Evolutionary conservation across 306 rosid genomes (phyloP).

Genomic region (Corylus avellana): DNA sequence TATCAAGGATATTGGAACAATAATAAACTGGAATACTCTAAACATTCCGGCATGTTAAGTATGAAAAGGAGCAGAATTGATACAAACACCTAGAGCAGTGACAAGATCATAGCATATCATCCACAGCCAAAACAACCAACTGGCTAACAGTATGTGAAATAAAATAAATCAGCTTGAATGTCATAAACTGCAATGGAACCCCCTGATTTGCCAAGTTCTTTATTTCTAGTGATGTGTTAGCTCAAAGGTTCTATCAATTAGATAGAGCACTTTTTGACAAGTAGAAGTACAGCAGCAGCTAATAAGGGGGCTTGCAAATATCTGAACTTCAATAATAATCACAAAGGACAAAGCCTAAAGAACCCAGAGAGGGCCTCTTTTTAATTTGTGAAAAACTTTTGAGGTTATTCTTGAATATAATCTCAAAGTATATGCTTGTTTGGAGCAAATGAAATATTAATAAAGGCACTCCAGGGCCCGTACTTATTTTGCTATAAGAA

Average conservation of each 20-base stretch:
- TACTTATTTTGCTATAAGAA: neutral
- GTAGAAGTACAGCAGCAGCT: neutral
- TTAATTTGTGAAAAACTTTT: neutral
- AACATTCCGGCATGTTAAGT: neutral
- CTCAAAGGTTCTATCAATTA: neutral
- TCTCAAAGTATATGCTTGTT: neutral
- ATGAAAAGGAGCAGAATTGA: neutral
- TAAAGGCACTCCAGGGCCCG: neutral
- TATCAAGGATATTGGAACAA: conserved; percentile 8
- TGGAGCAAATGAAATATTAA: neutral
- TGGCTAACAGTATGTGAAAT: neutral
- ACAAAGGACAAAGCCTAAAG: neutral
- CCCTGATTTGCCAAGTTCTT: neutral
- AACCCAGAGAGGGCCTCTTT: neutral
- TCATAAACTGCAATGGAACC: neutral
- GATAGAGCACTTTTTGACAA: neutral
- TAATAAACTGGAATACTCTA: neutral
- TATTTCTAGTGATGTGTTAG: neutral
- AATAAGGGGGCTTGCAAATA: neutral
- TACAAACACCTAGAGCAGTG: neutral
- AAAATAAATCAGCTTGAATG: neutral
- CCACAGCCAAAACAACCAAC: neutral
- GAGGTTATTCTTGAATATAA: neutral
- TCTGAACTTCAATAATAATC: neutral
- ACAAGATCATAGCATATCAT: neutral